Percentiles rank a stretch among this genome's conserved stretches.
phyloP scores from a whole-genome alignment of 202 grass and related monocot genomes.

The Bolboschoenoplectus hybrid region DNA sequence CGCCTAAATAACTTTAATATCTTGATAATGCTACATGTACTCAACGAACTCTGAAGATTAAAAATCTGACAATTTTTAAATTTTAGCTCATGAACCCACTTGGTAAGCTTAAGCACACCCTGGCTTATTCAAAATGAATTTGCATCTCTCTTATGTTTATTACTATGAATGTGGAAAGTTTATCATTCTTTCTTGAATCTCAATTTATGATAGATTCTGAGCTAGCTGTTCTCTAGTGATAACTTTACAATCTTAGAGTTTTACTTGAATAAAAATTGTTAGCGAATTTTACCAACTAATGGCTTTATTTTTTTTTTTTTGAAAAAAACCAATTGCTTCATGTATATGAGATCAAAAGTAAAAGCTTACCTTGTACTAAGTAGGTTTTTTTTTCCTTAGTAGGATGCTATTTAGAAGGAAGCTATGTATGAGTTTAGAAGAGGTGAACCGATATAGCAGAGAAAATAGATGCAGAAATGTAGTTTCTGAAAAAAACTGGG shows the following conservation, averaged over 20 bases:
- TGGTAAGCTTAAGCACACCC: not conserved
- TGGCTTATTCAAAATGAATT: not conserved
- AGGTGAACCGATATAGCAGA: slow-evolving; percentile 1
- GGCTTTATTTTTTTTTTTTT: not conserved
- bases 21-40: slow-evolving; percentile 1
- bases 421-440: not conserved
- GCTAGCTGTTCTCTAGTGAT: not conserved
- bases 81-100: not conserved
- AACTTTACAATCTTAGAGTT: not conserved
- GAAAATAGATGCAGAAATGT: slow-evolving; percentile 10
- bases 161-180: not conserved
- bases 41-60: not conserved
- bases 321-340: not conserved
- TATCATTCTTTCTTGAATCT: not conserved
- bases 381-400: not conserved
- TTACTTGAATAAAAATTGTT: not conserved
- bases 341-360: not conserved
- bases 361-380: not conserved
- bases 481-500: not conserved
- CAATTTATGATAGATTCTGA: not conserved
- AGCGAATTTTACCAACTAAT: not conserved
- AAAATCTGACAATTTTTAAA: not conserved
- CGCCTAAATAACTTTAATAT: not conserved
- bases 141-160: not conserved
- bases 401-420: slow-evolving; percentile 20